These are phyloP conservation scores for Eutrema japonicum DNA, from an alignment of 345 rosid species.

Conservation along the genomic window DNA sequence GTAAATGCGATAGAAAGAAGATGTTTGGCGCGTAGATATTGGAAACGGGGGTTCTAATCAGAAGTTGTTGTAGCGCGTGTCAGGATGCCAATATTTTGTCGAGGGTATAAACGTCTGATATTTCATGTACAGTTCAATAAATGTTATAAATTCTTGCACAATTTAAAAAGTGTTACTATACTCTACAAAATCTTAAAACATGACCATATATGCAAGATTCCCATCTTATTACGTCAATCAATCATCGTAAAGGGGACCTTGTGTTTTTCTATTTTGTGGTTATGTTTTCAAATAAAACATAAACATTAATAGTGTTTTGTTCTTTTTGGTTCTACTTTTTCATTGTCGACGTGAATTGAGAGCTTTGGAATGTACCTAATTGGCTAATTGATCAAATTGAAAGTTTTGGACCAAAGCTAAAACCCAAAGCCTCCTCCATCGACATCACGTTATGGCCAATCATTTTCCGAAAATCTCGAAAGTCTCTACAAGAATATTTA, in stretches of 20 bases:
- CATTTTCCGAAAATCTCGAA: constrained; percentile 25
- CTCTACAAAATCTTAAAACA: too few species aligned
- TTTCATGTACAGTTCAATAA: too few species aligned
- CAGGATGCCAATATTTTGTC: too few species aligned
- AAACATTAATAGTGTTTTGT: constrained; percentile 27
- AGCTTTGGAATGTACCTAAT: constrained; percentile 30
- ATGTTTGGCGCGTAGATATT: too few species aligned
- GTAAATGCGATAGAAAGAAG: too few species aligned
- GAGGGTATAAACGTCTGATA: too few species aligned
- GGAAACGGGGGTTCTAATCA: too few species aligned
- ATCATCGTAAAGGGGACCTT: constrained; percentile 21
- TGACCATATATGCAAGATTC: too few species aligned
- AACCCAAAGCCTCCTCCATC: constrained; percentile 35
- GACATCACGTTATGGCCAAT: constrained; percentile 37
- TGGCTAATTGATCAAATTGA: constrained; percentile 23
- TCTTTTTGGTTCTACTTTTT: constrained; percentile 29
- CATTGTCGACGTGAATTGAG: constrained; percentile 37
- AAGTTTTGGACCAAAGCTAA: constrained; percentile 40
- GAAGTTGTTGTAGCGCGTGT: too few species aligned
- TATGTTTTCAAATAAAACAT: background rate
- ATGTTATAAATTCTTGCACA: too few species aligned
- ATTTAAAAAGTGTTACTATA: too few species aligned
- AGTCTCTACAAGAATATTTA: constrained; percentile 3
- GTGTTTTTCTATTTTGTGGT: constrained; percentile 1
- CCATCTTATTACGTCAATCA: constrained; percentile 3